Evolutionary conservation across 768 basidiomycete species (phyloP).

Genomic region (Termitomyces sp.): DNA sequence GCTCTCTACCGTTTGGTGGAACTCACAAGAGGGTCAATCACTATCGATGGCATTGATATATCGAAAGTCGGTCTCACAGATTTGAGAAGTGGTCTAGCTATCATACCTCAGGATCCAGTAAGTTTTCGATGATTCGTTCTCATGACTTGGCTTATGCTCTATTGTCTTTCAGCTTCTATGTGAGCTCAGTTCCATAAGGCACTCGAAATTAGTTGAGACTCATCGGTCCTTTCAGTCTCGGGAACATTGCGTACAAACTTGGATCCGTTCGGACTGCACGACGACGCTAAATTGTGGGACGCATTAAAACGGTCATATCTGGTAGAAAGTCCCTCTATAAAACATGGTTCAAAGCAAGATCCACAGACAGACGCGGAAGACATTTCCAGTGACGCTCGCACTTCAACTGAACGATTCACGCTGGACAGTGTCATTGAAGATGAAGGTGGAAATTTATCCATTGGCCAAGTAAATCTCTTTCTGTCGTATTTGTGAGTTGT

Average conservation of each 20-base stretch:
- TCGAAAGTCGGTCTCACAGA: slow-evolving; percentile 74
- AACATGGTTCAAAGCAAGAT: slow-evolving; percentile 23
- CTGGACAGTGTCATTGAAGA: slow-evolving; percentile 83
- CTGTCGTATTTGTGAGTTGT: not conserved
- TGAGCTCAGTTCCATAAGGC: slow-evolving; percentile 18
- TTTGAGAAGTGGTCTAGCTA: slow-evolving; percentile 60
- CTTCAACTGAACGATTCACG: slow-evolving; percentile 59
- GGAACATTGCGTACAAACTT: slow-evolving; percentile 83
- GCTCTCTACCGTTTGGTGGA: slow-evolving; percentile 86
- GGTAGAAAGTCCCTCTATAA: slow-evolving; percentile 43
- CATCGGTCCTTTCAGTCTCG: slow-evolving; percentile 35
- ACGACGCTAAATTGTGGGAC: slow-evolving; percentile 82
- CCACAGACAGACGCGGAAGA: slow-evolving; percentile 21
- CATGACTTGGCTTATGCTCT: not conserved
- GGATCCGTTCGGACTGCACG: slow-evolving; percentile 80
- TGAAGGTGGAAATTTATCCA: slow-evolving; percentile 80
- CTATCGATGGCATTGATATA: slow-evolving; percentile 80
- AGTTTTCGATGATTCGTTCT: slow-evolving; percentile 18
- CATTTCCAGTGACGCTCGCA: slow-evolving; percentile 33
- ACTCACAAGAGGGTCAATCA: slow-evolving; percentile 64
- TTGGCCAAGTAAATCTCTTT: slow-evolving; percentile 45
- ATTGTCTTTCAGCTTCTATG: slow-evolving; percentile 35
- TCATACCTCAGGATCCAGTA: slow-evolving; percentile 83
- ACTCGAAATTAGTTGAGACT: not conserved
- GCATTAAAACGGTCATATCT: slow-evolving; percentile 82